phyloP scores from a whole-genome alignment of 495 filamentous ascomycete genomes.

The Hypoxylon rickii region DNA sequence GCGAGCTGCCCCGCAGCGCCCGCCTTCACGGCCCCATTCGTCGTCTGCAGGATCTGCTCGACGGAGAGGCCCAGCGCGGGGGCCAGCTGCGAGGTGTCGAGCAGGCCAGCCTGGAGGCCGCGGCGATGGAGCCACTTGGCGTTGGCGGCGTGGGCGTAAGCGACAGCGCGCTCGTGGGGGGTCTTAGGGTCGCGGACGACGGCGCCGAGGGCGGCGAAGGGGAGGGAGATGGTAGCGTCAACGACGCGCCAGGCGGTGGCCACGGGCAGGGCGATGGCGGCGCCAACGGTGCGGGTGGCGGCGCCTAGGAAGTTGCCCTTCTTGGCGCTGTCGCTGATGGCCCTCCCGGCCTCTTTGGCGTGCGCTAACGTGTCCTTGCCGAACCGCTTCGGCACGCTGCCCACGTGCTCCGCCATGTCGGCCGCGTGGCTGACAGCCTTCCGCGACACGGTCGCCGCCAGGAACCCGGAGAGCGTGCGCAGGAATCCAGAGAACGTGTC shows the following conservation, averaged over 20 bases:
- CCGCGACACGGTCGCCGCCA: slow-evolving; percentile 39
- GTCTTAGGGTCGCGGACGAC: slow-evolving; percentile 32
- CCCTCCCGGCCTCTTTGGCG: slow-evolving; percentile 22
- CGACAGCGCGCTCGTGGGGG: slow-evolving; percentile 34
- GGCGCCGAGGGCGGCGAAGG: slow-evolving; percentile 27
- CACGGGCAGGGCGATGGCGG: slow-evolving; percentile 30
- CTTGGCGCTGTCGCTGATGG: slow-evolving; percentile 30
- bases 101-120: slow-evolving; percentile 25
- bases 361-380: slow-evolving; percentile 34
- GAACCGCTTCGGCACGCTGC: slow-evolving; percentile 32
- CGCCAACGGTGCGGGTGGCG: slow-evolving; percentile 27
- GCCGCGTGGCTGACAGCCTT: slow-evolving; percentile 39
- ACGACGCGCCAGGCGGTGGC: slow-evolving; percentile 28
- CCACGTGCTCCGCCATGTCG: slow-evolving; percentile 33
- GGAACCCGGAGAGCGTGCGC: slow-evolving; percentile 39
- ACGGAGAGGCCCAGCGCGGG: slow-evolving; percentile 18
- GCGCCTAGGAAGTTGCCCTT: slow-evolving; percentile 34
- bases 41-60: slow-evolving; percentile 14
- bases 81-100: slow-evolving; percentile 33
- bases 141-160: slow-evolving; percentile 37
- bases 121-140: slow-evolving; percentile 34
- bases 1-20: slow-evolving; percentile 23
- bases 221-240: slow-evolving; percentile 30
- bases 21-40: slow-evolving; percentile 3
- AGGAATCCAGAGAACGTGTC: slow-evolving; percentile 37